Percentiles rank a stretch among this genome's conserved stretches.
These are phyloP conservation scores for Cicer chorassanicum DNA, from an alignment of 306 rosid species.

Conservation along the genomic window DNA sequence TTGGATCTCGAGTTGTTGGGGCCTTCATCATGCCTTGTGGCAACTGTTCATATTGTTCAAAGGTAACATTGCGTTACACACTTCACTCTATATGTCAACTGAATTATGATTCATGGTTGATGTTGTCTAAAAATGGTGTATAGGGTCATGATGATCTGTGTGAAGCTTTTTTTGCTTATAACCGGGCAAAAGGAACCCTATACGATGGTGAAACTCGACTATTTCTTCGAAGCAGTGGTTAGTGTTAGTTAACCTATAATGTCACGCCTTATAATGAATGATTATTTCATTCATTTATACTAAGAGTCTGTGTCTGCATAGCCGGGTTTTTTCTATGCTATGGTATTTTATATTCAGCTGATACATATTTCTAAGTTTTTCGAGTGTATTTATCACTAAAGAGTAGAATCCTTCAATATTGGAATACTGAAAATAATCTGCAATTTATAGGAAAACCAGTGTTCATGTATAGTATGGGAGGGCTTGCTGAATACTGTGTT, in stretches of 20 bases:
- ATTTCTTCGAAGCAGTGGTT: conserved; percentile 76
- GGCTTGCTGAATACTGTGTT: conserved; percentile 97
- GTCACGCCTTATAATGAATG: conserved; percentile 13
- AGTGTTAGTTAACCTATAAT: conserved; percentile 38
- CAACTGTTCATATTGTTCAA: conserved; percentile 80
- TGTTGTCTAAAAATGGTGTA: conserved; percentile 40
- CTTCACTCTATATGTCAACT: conserved; percentile 24
- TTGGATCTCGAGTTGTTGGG: conserved; percentile 84
- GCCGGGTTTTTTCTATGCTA: not conserved
- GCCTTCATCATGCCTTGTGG: conserved; percentile 99
- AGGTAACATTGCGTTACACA: conserved; percentile 54
- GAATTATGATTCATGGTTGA: conserved; percentile 36
- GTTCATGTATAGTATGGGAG: conserved; percentile 95
- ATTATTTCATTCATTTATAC: not conserved
- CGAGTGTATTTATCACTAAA: conserved; percentile 32
- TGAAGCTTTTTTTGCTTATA: conserved; percentile 88
- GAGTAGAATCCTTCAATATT: conserved; percentile 9
- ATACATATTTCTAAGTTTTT: conserved; percentile 22
- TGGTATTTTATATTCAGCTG: conserved; percentile 33
- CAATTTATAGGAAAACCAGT: conserved; percentile 77
- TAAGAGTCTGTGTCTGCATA: too few relatives aligned
- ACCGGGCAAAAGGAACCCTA: conserved; percentile 94
- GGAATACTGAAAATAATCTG: conserved; percentile 39
- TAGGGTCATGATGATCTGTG: conserved; percentile 98
- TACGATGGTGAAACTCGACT: conserved; percentile 96